phyloP scores from a whole-genome alignment of 805 yeast species.

The Nakazawaea wyomingensis region DNA sequence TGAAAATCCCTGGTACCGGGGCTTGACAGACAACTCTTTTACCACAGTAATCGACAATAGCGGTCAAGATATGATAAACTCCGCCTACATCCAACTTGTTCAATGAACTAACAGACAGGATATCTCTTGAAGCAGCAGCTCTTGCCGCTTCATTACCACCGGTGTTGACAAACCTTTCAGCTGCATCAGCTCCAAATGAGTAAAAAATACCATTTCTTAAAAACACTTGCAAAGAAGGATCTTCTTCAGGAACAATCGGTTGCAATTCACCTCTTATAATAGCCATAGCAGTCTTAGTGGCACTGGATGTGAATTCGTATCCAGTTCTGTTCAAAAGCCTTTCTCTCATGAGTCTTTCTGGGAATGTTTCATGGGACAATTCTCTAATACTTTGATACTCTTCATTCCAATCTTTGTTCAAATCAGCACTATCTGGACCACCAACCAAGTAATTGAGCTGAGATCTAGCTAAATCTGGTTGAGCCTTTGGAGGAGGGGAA shows the following conservation, averaged over 20 bases:
- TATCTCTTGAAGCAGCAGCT: slow-evolving; percentile 72
- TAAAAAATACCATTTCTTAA: slow-evolving; percentile 83
- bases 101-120: slow-evolving; percentile 63
- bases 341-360: slow-evolving; percentile 72
- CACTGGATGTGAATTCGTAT: slow-evolving; percentile 70
- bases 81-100: slow-evolving; percentile 61
- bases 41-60: slow-evolving; percentile 89
- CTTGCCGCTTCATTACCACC: slow-evolving; percentile 89
- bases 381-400: slow-evolving; percentile 83
- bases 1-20: slow-evolving; percentile 89
- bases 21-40: slow-evolving; percentile 87
- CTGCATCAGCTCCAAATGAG: slow-evolving; percentile 68
- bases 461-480: slow-evolving; percentile 56
- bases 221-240: slow-evolving; percentile 55
- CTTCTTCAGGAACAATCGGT: slow-evolving; percentile 79
- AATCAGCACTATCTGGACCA: slow-evolving; percentile 57
- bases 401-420: slow-evolving; percentile 79
- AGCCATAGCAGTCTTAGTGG: slow-evolving; percentile 74
- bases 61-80: slow-evolving; percentile 68
- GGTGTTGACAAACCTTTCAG: slow-evolving; percentile 54
- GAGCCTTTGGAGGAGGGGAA: slow-evolving; percentile 19
- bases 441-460: slow-evolving; percentile 50
- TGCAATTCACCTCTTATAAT: slow-evolving; percentile 67
- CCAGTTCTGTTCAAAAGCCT: slow-evolving; percentile 64
- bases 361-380: slow-evolving; percentile 50